Percentiles rank a stretch among this genome's conserved stretches.
Evolutionary conservation across 202 grass and related monocot species (phyloP).

Genomic region (Hordeum pubiflorum): DNA sequence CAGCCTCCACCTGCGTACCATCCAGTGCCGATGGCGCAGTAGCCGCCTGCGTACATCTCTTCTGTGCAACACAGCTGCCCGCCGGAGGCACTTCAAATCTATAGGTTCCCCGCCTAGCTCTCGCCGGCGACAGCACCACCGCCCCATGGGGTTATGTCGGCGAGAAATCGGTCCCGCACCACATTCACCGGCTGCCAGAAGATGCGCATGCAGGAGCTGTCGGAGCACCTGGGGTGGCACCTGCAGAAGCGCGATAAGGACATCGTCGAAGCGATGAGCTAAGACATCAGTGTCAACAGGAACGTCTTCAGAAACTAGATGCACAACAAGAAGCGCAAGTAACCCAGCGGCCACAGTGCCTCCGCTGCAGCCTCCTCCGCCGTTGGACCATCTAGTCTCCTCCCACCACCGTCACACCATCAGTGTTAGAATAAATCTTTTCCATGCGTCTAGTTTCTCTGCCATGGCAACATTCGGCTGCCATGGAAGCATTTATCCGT

Average conservation of each 20-base stretch:
- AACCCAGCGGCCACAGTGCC: conserved; percentile 42
- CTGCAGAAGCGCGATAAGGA: conserved; percentile 83
- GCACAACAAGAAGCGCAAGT: conserved; percentile 99
- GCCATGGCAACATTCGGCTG: no score
- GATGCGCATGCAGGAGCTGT: conserved; percentile 87
- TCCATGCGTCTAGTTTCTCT: no score
- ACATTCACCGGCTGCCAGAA: conserved; percentile 83
- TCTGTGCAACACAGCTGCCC: conserved; percentile 45
- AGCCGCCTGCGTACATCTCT: conserved; percentile 36
- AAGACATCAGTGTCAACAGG: conserved; percentile 76
- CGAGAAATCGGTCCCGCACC: conserved; percentile 66
- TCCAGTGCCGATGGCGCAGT: conserved; percentile 20
- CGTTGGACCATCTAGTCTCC: background rate
- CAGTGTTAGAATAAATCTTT: background rate
- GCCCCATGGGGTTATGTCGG: background rate
- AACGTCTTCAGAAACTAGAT: conserved; percentile 93
- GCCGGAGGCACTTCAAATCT: background rate
- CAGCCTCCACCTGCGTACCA: background rate
- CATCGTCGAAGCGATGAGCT: conserved; percentile 74
- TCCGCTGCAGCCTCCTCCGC: background rate
- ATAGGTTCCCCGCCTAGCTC: conserved; percentile 15
- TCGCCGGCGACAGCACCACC: conserved; percentile 9
- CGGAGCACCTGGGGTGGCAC: conserved; percentile 80
- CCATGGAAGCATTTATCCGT: no score
- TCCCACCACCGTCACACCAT: background rate